Evolutionary conservation across 1,139 yeast genomes (phyloP).

Genomic region (Saccharomyces hybrid): DNA sequence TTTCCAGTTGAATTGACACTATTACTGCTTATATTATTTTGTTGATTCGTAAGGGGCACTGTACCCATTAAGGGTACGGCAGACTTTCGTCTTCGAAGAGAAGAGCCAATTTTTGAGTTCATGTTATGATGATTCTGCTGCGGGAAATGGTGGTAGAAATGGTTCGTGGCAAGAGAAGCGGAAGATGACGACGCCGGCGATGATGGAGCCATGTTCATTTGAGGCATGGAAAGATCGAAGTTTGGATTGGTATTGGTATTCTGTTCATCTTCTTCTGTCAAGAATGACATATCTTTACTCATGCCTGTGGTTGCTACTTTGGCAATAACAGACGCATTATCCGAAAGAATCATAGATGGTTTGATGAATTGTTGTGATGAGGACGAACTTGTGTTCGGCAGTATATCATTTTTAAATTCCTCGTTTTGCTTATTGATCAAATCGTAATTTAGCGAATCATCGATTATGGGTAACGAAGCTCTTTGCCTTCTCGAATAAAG

Average conservation of each 20-base stretch:
- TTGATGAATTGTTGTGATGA: constrained; percentile 9
- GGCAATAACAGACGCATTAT: constrained; percentile 10
- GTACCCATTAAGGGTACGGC: not conserved
- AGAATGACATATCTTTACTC: constrained; percentile 49
- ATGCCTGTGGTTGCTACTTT: constrained; percentile 35
- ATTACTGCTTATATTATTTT: not conserved
- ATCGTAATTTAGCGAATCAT: constrained; percentile 17
- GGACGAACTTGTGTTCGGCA: not conserved
- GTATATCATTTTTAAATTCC: not conserved
- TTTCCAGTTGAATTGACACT: not conserved
- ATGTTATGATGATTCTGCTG: not conserved
- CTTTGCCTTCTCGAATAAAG: constrained; percentile 18
- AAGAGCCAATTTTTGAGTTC: not conserved
- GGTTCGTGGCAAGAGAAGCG: not conserved
- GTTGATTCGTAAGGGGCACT: not conserved
- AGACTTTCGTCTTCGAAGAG: not conserved
- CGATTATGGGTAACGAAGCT: constrained; percentile 21
- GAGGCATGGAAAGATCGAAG: constrained; percentile 56
- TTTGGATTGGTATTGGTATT: not conserved
- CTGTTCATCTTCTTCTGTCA: not conserved
- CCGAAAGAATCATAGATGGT: constrained; percentile 17
- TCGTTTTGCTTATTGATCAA: constrained; percentile 18
- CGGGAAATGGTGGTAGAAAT: not conserved
- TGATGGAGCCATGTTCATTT: constrained; percentile 41
- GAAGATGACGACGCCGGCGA: not conserved